phyloP scores from a whole-genome alignment of 2,329 filamentous ascomycete species.

The Colletotrichum falcatum region DNA sequence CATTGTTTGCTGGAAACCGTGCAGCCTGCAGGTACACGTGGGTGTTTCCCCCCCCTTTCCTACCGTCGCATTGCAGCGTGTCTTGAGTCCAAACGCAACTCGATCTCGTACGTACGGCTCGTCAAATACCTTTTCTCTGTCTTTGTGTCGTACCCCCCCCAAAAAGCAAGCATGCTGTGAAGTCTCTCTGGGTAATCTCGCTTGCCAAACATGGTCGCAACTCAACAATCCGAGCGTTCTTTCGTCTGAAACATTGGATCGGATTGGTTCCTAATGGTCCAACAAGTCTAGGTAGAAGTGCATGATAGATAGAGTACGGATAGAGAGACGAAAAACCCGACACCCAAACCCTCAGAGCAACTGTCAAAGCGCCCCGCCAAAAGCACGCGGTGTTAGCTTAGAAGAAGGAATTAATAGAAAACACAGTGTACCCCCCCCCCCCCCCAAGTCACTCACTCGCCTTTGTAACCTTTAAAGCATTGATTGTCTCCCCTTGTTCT shows the following conservation, averaged over 20 bases:
- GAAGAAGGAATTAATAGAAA: neutral
- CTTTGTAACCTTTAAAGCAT: constrained; percentile 31
- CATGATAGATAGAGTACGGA: no score
- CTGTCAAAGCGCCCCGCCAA: constrained; percentile 7
- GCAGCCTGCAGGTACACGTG: neutral
- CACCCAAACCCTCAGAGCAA: neutral
- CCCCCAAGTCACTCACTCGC: constrained; percentile 6
- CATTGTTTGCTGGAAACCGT: neutral
- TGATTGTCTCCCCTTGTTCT: constrained; percentile 7
- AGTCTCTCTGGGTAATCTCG: constrained; percentile 16
- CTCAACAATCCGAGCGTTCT: constrained; percentile 34
- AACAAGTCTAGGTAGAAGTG: neutral
- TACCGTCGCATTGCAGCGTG: neutral
- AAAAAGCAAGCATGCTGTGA: neutral
- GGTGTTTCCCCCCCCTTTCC: no score
- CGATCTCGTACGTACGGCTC: neutral
- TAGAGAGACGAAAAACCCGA: no score
- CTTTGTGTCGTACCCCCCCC: constrained; percentile 4
- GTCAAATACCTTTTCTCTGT: neutral
- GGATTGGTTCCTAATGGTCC: constrained; percentile 9
- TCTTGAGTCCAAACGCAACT: neutral
- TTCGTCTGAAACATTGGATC: constrained; percentile 37
- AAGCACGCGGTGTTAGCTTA: constrained; percentile 11
- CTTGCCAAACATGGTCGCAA: constrained; percentile 4
- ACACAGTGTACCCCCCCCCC: neutral